These are phyloP conservation scores for Tieghemiomyces parasiticus DNA, from an alignment of 192 early-diverging fungal genomes.

Conservation along the genomic window DNA sequence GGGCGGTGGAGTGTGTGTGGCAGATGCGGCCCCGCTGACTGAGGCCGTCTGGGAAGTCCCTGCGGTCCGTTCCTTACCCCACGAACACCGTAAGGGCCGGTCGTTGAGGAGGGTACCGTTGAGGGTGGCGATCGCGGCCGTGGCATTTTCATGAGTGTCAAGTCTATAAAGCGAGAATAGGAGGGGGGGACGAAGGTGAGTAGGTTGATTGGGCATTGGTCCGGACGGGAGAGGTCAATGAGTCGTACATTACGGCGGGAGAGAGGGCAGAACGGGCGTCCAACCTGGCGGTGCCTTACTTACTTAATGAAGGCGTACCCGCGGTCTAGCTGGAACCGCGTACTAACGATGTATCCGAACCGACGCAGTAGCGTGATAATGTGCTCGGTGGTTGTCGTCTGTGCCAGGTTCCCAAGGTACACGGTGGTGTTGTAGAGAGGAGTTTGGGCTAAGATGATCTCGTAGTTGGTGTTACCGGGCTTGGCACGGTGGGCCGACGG, in stretches of 20 bases:
- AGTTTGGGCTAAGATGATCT: constrained; percentile 55
- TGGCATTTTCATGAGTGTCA: constrained; percentile 80
- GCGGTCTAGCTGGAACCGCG: constrained; percentile 76
- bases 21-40: too few relatives aligned
- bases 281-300: constrained; percentile 26
- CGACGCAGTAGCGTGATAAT: constrained; percentile 55
- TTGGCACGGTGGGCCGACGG: neutral
- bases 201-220: neutral
- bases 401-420: constrained; percentile 78
- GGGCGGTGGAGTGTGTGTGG: too few relatives aligned
- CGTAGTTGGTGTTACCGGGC: constrained; percentile 36
- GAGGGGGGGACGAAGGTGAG: neutral
- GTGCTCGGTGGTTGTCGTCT: constrained; percentile 54
- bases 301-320: constrained; percentile 86
- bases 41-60: constrained; percentile 13
- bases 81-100: constrained; percentile 54
- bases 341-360: constrained; percentile 62
- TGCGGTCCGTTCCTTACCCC: constrained; percentile 70
- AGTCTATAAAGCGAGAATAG: constrained; percentile 26
- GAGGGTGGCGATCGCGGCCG: constrained; percentile 71
- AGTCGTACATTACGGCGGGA: neutral
- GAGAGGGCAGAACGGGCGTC: neutral
- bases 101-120: constrained; percentile 59
- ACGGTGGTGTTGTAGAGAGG: constrained; percentile 76
- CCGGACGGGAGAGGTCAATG: neutral